Evolutionary conservation across 2,329 filamentous ascomycete genomes (phyloP), one percentile per base, ranked within the genome.

Genomic region (Didymella arachidicola): DNA sequence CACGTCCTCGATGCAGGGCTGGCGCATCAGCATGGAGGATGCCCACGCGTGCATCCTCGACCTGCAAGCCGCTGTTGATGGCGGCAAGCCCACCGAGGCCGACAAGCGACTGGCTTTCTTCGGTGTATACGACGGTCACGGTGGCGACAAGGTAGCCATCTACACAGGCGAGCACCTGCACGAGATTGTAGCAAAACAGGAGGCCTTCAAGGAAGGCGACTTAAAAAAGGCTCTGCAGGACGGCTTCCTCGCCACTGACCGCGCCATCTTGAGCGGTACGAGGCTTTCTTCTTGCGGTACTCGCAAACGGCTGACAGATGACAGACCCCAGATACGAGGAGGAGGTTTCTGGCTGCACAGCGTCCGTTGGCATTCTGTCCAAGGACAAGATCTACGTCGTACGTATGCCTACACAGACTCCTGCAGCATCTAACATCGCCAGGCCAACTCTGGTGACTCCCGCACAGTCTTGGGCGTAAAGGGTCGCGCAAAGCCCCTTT

Each of bases 21-120:
- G 95, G 95, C 91, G 95, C 82, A 98, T 99, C 82, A 97, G 92
- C 83, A 99, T 99, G 95, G 95, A 99, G 79, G 95, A 99, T 78
- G 89, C 95, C 64, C 95, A 99, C 81, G 92, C 91, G 62, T 86
- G 91, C 55, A 82, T 98, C 51, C 90, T 99, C 76, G 92, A 98
- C 79, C 87, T 98, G 68, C 87, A 95, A 73, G 83, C 87, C 61
- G 81, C 83, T 61, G 80, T 81, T 69, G 79, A 79, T 34, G 77
- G 74, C 59, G 80, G 83, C 62, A 82, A 84, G 65, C 69, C 89
- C 69, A 87, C 87, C 54, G 83, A 86, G 50, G 85, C 89, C 70
- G 82, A 88, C 71, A 87, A 89, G 71, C 88, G 90, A 75, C 84
- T 98, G 73, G 93, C 93, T 68, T 98, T 97, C 82, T 99, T 99